These are phyloP conservation scores for Fraxinus angustifolia DNA, from an alignment of 305 asterid species.

Conservation along the genomic window DNA sequence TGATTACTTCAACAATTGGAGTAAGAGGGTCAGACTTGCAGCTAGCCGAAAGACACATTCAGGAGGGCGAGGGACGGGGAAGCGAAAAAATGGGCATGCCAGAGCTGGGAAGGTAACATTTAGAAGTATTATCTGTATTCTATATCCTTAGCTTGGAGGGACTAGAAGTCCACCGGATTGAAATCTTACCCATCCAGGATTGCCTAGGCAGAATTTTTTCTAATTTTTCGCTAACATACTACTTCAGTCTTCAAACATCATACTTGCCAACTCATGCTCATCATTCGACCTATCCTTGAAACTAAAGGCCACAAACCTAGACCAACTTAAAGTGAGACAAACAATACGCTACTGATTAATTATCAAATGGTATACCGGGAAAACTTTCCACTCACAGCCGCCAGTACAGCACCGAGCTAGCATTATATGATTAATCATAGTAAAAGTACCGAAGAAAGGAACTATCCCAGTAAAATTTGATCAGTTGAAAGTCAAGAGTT, in stretches of 20 bases:
- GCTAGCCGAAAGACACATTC: neutral
- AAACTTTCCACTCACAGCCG: neutral
- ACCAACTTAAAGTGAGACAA: neutral
- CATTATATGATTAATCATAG: neutral
- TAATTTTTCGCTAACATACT: neutral
- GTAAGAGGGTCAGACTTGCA: neutral
- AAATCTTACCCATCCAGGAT: neutral
- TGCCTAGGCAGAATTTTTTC: neutral
- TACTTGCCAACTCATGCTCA: neutral
- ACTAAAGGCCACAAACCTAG: neutral
- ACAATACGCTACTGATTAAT: neutral
- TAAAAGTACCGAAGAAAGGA: neutral
- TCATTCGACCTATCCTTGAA: neutral
- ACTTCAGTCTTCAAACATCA: neutral
- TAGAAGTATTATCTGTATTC: neutral
- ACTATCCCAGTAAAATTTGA: neutral
- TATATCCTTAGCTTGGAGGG: neutral
- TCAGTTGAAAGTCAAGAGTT: conserved; percentile 7
- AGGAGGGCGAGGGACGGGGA: neutral
- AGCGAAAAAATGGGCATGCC: neutral
- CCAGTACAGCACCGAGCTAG: neutral
- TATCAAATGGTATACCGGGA: neutral
- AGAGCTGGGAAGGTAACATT: neutral
- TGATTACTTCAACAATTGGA: neutral
- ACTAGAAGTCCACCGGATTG: neutral